A percentile compares a stretch with the other conserved stretches of the same genome.
Evolutionary conservation across 768 basidiomycete genomes (phyloP).

Genomic region (Tubosaeta sp.): DNA sequence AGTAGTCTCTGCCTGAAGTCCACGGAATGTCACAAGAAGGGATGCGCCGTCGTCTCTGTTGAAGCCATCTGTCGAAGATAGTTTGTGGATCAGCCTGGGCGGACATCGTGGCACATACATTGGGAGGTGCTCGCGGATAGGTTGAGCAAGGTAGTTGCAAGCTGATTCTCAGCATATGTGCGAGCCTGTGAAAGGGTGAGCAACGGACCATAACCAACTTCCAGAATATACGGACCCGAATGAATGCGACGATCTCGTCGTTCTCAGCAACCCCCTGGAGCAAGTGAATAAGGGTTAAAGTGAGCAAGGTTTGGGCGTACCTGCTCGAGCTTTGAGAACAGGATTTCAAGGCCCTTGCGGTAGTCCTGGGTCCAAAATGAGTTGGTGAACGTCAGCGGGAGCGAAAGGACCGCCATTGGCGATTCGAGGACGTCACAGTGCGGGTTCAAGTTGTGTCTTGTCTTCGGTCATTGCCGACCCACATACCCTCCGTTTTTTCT

Average conservation of each 20-base stretch:
- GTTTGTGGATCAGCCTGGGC: constrained; percentile 1
- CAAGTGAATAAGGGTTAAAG: constrained; percentile 13
- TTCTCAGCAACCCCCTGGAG: constrained; percentile 76
- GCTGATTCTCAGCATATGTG: constrained; percentile 60
- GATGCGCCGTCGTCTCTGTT: constrained; percentile 82
- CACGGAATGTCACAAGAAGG: constrained; percentile 71
- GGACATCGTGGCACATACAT: constrained; percentile 33
- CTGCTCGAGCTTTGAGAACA: constrained; percentile 76
- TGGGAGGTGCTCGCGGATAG: constrained; percentile 46
- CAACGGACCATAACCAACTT: neutral
- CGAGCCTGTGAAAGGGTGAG: constrained; percentile 53
- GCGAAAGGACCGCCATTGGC: constrained; percentile 79
- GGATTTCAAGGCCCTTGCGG: constrained; percentile 72
- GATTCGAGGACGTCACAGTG: constrained; percentile 5
- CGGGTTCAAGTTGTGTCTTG: constrained; percentile 10
- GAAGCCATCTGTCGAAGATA: constrained; percentile 55
- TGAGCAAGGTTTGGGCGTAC: constrained; percentile 34
- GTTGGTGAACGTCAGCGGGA: constrained; percentile 85
- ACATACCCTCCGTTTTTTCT: constrained; percentile 28
- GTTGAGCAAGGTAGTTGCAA: constrained; percentile 55
- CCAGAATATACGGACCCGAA: constrained; percentile 54
- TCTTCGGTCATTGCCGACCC: constrained; percentile 30
- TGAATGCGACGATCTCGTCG: constrained; percentile 77
- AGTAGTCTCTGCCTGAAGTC: constrained; percentile 68
- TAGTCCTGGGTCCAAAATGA: constrained; percentile 97